Evolutionary conservation across 345 rosid genomes (phyloP).

Genomic region (Boechera stricta): DNA sequence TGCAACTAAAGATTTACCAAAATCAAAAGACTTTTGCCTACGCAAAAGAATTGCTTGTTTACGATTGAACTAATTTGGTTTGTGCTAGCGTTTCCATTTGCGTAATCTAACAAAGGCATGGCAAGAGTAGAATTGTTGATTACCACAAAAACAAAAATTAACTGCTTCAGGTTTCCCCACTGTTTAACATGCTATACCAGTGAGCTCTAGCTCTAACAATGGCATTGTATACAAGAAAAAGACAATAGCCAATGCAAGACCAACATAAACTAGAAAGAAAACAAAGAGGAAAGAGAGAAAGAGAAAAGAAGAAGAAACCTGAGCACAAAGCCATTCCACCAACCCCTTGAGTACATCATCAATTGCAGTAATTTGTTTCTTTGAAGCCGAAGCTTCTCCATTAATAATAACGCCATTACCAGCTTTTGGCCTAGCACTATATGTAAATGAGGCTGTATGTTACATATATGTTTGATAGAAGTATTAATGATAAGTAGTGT

Average conservation of each 20-base stretch:
- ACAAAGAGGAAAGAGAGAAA: constrained; percentile 11
- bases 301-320: constrained; percentile 58
- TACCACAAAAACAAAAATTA: constrained; percentile 13
- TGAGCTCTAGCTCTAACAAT: neutral
- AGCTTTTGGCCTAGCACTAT: constrained; percentile 76
- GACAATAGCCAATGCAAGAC: neutral
- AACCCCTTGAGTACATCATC: constrained; percentile 84
- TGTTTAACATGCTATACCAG: neutral
- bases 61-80: neutral
- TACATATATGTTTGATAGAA: neutral
- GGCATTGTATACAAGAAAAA: neutral
- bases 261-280: constrained; percentile 3
- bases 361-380: constrained; percentile 62
- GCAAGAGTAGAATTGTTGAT: neutral
- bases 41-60: neutral
- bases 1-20: neutral
- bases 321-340: constrained; percentile 92
- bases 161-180: neutral
- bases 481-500: constrained; percentile 34
- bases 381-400: constrained; percentile 76
- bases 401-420: constrained; percentile 52
- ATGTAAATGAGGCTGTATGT: constrained; percentile 26
- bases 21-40: neutral
- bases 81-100: neutral
- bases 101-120: neutral